phyloP scores from a whole-genome alignment of 1,139 yeast genomes.

The Geotrichum reessii region DNA sequence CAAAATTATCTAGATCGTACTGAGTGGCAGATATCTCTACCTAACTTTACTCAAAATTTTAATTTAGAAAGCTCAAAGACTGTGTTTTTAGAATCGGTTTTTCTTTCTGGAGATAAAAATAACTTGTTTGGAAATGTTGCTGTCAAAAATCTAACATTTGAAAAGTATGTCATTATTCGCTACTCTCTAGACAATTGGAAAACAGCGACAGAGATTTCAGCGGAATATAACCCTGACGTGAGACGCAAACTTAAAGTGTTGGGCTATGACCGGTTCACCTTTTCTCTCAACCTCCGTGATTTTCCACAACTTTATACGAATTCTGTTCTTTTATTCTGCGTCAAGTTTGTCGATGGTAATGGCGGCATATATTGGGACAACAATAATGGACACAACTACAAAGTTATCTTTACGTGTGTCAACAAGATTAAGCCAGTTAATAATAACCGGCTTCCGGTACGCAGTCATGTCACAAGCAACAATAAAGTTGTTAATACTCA shows the following conservation, averaged over 20 bases:
- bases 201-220: slow-evolving; percentile 63
- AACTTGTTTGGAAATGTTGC: slow-evolving; percentile 67
- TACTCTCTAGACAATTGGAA: slow-evolving; percentile 70
- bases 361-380: slow-evolving; percentile 68
- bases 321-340: slow-evolving; percentile 46
- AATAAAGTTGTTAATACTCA: background rate
- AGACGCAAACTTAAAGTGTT: slow-evolving; percentile 41
- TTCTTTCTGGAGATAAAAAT: slow-evolving; percentile 52
- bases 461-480: slow-evolving; percentile 7
- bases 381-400: slow-evolving; percentile 55
- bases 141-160: slow-evolving; percentile 61
- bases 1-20: slow-evolving; percentile 23
- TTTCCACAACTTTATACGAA: slow-evolving; percentile 33
- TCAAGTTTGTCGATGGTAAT: slow-evolving; percentile 43
- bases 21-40: slow-evolving; percentile 48
- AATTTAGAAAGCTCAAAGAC: slow-evolving; percentile 22
- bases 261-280: slow-evolving; percentile 43
- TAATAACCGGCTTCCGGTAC: background rate
- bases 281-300: slow-evolving; percentile 40
- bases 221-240: slow-evolving; percentile 55
- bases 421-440: slow-evolving; percentile 13
- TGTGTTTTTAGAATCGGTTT: slow-evolving; percentile 61
- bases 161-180: slow-evolving; percentile 56
- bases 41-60: slow-evolving; percentile 40
- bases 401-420: slow-evolving; percentile 42